A percentile compares a stretch with the other conserved stretches of the same genome.
Evolutionary conservation across 495 filamentous ascomycete species (phyloP).

Genomic region (Podospora pseudoanserina): DNA sequence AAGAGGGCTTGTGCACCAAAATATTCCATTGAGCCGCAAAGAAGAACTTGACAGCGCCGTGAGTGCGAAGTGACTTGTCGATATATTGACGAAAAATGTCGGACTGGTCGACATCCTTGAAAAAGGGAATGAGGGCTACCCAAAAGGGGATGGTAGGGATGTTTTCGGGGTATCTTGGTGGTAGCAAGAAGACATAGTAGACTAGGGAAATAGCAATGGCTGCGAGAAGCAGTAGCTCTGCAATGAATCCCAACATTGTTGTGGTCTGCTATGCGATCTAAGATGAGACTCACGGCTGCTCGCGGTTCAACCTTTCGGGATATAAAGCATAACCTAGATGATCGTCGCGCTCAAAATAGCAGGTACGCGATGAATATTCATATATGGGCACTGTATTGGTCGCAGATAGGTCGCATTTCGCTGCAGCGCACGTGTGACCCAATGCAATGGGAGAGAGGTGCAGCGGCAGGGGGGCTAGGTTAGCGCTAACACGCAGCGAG

Average conservation of each 20-base stretch:
- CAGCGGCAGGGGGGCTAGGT: neutral
- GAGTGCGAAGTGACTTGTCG: conserved; percentile 25
- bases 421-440: neutral
- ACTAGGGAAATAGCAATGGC: neutral
- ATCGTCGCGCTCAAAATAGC: neutral
- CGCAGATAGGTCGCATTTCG: neutral
- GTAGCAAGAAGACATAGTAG: neutral
- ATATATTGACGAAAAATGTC: conserved; percentile 31
- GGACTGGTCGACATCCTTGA: conserved; percentile 32
- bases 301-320: neutral
- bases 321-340: neutral
- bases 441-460: neutral
- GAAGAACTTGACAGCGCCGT: conserved; percentile 48
- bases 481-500: neutral
- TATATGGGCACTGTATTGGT: neutral
- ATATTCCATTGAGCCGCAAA: conserved; percentile 22
- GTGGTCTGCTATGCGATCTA: neutral
- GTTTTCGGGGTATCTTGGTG: conserved; percentile 23
- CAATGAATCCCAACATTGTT: conserved; percentile 10
- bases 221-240: conserved; percentile 11
- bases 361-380: neutral
- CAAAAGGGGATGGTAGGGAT: conserved; percentile 30
- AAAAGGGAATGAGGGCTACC: conserved; percentile 31
- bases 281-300: neutral
- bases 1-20: conserved; percentile 32